A percentile compares a stretch with the other conserved stretches of the same genome.
Evolutionary conservation across 1,284 basidiomycete genomes (phyloP).

Genomic region (Pseudozyma tsukubaensis): DNA sequence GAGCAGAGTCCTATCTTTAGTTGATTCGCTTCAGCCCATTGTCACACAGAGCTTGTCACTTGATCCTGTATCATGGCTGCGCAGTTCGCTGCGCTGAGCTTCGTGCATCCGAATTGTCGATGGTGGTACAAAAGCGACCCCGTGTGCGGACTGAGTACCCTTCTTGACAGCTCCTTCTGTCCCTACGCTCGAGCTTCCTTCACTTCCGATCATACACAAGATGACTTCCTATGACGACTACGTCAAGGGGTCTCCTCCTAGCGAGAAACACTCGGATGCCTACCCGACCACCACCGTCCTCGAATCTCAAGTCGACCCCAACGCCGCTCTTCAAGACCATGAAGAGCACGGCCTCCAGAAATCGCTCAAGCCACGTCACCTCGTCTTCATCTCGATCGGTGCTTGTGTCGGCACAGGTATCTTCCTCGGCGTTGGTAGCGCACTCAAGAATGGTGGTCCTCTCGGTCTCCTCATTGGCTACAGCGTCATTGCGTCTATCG

Average conservation of each 20-base stretch:
- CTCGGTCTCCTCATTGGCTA: conserved; percentile 69
- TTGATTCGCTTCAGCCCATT: too few species aligned
- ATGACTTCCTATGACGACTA: neutral
- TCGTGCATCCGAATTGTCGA: neutral
- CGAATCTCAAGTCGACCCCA: conserved; percentile 71
- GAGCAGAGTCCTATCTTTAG: too few species aligned
- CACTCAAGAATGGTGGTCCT: conserved; percentile 71
- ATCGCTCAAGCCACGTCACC: conserved; percentile 51
- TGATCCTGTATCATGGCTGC: neutral
- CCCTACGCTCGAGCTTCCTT: neutral
- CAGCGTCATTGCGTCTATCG: conserved; percentile 62
- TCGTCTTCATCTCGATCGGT: conserved; percentile 52
- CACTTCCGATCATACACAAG: neutral
- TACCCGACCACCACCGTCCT: conserved; percentile 7
- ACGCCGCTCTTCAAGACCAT: conserved; percentile 41
- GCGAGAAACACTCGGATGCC: conserved; percentile 3
- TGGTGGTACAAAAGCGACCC: neutral
- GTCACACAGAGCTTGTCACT: too few species aligned
- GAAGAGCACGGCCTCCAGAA: conserved; percentile 54
- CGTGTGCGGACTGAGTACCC: neutral
- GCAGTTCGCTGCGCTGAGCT: neutral
- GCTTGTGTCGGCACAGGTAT: conserved; percentile 63
- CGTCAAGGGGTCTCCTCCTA: conserved; percentile 15
- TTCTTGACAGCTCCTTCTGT: neutral
- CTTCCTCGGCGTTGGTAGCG: conserved; percentile 80